Evolutionary conservation across 108 stramenopile genomes (phyloP).

Genomic region (Epithemia pelagica): DNA sequence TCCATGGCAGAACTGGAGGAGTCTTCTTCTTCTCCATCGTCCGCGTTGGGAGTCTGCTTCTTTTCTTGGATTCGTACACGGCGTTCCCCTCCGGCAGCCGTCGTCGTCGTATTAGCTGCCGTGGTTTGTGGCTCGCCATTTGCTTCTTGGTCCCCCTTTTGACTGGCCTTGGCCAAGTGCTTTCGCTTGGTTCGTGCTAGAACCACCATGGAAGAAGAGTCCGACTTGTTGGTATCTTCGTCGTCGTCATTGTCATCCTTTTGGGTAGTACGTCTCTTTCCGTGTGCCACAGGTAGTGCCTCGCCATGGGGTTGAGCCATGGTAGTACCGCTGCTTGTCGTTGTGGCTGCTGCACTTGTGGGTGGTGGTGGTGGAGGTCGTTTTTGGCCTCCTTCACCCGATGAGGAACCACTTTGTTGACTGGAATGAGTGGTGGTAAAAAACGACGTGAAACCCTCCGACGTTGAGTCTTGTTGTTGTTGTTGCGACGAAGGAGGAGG

Average conservation of each 20-base stretch:
- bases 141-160: not conserved
- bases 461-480: constrained; percentile 10
- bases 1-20: not conserved
- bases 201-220: constrained; percentile 60
- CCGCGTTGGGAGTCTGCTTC: not conserved
- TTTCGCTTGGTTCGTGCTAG: constrained; percentile 51
- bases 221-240: constrained; percentile 28
- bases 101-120: constrained; percentile 4
- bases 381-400: not conserved
- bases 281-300: not conserved
- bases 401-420: not conserved
- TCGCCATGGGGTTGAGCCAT: not conserved
- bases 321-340: no score
- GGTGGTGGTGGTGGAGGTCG: not conserved
- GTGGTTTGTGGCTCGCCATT: not conserved
- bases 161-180: constrained; percentile 2
- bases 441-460: constrained; percentile 41
- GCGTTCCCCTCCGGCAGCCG: not conserved
- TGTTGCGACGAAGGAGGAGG: not conserved
- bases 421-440: constrained; percentile 35
- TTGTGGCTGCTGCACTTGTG: no score
- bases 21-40: not conserved
- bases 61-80: constrained; percentile 7
- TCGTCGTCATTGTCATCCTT: constrained; percentile 1
- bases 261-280: not conserved